Conservation (phyloP, 306 rosid genomes). For the Cucumis hystrix region DNA sequence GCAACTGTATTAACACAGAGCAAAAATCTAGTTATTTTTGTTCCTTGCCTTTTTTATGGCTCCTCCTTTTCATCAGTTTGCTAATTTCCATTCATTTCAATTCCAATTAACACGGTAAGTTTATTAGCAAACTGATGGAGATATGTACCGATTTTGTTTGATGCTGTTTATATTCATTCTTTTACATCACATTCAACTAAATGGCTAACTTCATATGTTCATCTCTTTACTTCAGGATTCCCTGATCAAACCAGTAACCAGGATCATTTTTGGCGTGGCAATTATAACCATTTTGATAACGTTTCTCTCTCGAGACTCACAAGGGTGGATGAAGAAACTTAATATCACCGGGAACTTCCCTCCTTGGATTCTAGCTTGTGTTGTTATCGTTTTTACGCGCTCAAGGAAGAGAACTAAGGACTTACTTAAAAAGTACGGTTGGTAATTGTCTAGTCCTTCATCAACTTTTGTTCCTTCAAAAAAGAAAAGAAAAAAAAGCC, state of each 20-base stretch:
- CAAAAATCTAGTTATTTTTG: not conserved
- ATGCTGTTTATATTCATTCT: not conserved
- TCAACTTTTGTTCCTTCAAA: not conserved
- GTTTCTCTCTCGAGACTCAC: constrained; percentile 35
- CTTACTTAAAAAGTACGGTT: constrained; percentile 44
- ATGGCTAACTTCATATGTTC: not conserved
- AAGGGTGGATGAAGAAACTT: constrained; percentile 51
- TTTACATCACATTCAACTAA: not conserved
- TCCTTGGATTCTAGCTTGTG: constrained; percentile 84
- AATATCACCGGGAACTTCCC: constrained; percentile 53
- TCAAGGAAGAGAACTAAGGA: constrained; percentile 69
- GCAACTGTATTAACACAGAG: not conserved
- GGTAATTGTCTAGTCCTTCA: constrained; percentile 14
- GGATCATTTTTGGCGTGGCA: constrained; percentile 60
- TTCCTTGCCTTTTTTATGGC: not conserved
- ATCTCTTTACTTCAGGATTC: constrained; percentile 49
- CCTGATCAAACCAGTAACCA: constrained; percentile 55
- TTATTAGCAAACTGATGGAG: no score
- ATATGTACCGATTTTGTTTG: not conserved
- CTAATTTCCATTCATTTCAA: no score
- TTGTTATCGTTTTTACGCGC: constrained; percentile 73
- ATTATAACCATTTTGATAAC: constrained; percentile 45
- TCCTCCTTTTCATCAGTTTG: not conserved
- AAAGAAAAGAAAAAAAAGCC: no score
- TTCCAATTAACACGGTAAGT: no score